Conservation (phyloP, 768 basidiomycete genomes). For the Kondoa subrosea region DNA sequence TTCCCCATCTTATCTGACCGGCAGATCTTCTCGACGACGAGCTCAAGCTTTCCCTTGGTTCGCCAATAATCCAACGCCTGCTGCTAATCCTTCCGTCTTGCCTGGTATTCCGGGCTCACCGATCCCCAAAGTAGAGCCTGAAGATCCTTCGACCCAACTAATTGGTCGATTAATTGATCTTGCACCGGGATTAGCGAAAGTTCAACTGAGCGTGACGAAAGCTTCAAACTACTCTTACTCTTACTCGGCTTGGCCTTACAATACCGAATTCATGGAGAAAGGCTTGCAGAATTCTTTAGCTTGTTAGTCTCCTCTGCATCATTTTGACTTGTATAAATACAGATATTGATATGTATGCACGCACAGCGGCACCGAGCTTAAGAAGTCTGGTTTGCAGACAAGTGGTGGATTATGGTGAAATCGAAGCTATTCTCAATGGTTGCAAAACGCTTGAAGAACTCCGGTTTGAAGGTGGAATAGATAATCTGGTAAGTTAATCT, state of each 20-base stretch:
- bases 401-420: constrained; percentile 2
- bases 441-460: constrained; percentile 6
- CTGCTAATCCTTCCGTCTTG: neutral
- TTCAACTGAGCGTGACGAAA: neutral
- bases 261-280: constrained; percentile 2
- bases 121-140: neutral
- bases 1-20: neutral
- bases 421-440: constrained; percentile 4
- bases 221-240: neutral
- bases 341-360: neutral
- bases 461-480: neutral
- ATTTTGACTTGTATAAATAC: neutral
- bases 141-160: neutral
- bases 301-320: neutral
- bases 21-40: neutral
- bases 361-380: neutral
- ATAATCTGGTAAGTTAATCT: neutral
- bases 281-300: constrained; percentile 1
- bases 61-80: neutral
- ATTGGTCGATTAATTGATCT: neutral
- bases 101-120: neutral
- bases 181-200: neutral
- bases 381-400: neutral
- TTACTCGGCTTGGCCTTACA: neutral
- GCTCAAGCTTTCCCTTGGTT: constrained; percentile 6